Evolutionary conservation across 495 filamentous ascomycete species (phyloP), one percentile per base, ranked within the genome.

Genomic region (Staphylotrichum longicolle): DNA sequence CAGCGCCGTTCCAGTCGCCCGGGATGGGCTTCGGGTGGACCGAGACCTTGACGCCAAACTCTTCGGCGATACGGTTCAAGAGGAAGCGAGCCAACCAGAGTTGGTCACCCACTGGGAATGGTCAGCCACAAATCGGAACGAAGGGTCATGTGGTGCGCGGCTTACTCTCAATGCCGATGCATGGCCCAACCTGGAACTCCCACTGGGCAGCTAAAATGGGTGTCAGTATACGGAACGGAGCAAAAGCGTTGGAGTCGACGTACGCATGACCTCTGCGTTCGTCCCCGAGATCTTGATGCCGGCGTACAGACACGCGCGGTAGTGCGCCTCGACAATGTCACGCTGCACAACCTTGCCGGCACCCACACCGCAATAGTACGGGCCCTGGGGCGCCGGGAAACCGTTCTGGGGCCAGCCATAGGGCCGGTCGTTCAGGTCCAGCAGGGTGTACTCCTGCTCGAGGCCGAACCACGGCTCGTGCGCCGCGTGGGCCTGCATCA

Each of bases 141-240:
- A 30, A 72, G 60, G 49, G 44, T 35, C 58, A 61, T 61, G 27
- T 45, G 60, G 27, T 39, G 20, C 3, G 12, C 30, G 39, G 34
- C 58, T 57, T 55, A 65, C 63, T 75, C 73, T 91, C 85, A 74
- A 98, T 98, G 50, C 94, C 94, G 45, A 79, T 71, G 80, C 93
- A 96, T 63, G 95, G 95, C 58, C 95, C 94, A 68, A 98, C 89
- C 77, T 98, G 94, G 88, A 92, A 98, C 79, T 98, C 94, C 94
- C 94, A 98, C 78, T 98, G 94, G 63, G 89, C 93, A 60, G 63
- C 62, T 63, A n/a, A 2, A 15, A n/a, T 14, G 20, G 2, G 15
- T 14, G 50, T 63, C 15, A 63, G 62, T 58, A 41, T 12, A 0
- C 5, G 11, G 1, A 11, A 51, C 9, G 12, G 1, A 32, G 2